A percentile compares a stretch with the other conserved stretches of the same genome.
Evolutionary conservation across 768 basidiomycete genomes (phyloP).

Genomic region (Kwoniella mangroviensis): DNA sequence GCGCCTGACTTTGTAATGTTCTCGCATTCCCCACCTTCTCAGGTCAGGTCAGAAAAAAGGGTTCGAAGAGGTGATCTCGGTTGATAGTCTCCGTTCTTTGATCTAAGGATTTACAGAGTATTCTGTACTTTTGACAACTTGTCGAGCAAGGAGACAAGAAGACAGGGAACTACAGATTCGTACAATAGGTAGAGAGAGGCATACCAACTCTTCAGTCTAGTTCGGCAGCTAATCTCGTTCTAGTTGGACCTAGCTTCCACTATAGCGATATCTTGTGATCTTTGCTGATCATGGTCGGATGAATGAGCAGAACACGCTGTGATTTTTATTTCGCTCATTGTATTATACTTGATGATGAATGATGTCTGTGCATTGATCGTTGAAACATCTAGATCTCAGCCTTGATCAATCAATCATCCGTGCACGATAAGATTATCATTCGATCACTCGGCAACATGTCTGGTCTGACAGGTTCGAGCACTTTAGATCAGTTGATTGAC

Average conservation of each 20-base stretch:
- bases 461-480: neutral
- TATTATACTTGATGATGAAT: neutral
- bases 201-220: too few relatives aligned
- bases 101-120: neutral
- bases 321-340: too few relatives aligned
- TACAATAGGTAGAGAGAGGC: too few relatives aligned
- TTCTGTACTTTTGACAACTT: too few relatives aligned
- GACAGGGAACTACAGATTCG: too few relatives aligned
- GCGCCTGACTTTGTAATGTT: neutral
- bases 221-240: too few relatives aligned
- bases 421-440: neutral
- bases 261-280: too few relatives aligned
- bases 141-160: too few relatives aligned
- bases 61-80: neutral
- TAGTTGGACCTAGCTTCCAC: too few relatives aligned
- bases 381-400: neutral
- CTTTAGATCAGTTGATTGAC: constrained; percentile 4
- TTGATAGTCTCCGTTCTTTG: neutral
- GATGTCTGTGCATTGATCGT: neutral
- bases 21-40: neutral
- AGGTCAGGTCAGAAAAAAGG: neutral
- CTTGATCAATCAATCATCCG: neutral
- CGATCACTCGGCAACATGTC: neutral
- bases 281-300: too few relatives aligned
- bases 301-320: too few relatives aligned